phyloP scores from a whole-genome alignment of 1,284 basidiomycete species.

The Schizopora paradoxa region DNA sequence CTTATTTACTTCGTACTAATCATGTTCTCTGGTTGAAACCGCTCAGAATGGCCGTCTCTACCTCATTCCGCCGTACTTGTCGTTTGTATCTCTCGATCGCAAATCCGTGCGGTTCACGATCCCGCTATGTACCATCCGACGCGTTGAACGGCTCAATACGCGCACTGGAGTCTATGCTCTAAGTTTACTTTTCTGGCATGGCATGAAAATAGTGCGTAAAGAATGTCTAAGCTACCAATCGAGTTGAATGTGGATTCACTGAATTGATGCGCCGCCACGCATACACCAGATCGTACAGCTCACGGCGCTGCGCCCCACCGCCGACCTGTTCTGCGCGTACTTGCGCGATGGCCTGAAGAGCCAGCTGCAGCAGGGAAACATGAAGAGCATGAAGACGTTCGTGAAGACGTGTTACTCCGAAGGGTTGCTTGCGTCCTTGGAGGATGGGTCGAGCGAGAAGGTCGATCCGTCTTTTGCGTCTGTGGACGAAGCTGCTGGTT shows the following conservation, averaged over 20 bases:
- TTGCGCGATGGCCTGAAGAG: conserved; percentile 88
- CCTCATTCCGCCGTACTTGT: conserved; percentile 85
- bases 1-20: conserved; percentile 1
- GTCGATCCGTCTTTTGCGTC: conserved; percentile 63
- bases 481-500: conserved; percentile 17
- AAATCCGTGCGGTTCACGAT: conserved; percentile 90
- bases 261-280: background rate
- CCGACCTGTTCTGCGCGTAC: conserved; percentile 89
- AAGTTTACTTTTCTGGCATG: conserved; percentile 92
- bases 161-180: conserved; percentile 93
- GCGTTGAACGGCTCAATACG: conserved; percentile 92
- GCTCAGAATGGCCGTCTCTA: conserved; percentile 89
- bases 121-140: conserved; percentile 87
- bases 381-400: conserved; percentile 93
- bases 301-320: conserved; percentile 92
- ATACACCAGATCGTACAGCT: conserved; percentile 80
- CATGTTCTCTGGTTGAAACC: conserved; percentile 3
- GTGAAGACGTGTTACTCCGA: conserved; percentile 94
- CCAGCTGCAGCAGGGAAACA: conserved; percentile 80
- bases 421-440: conserved; percentile 62
- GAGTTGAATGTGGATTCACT: background rate
- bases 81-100: conserved; percentile 88
- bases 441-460: conserved; percentile 54
- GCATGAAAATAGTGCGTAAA: conserved; percentile 84
- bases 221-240: background rate